These are phyloP conservation scores for Populus alba DNA, from an alignment of 345 rosid genomes.

Conservation along the genomic window DNA sequence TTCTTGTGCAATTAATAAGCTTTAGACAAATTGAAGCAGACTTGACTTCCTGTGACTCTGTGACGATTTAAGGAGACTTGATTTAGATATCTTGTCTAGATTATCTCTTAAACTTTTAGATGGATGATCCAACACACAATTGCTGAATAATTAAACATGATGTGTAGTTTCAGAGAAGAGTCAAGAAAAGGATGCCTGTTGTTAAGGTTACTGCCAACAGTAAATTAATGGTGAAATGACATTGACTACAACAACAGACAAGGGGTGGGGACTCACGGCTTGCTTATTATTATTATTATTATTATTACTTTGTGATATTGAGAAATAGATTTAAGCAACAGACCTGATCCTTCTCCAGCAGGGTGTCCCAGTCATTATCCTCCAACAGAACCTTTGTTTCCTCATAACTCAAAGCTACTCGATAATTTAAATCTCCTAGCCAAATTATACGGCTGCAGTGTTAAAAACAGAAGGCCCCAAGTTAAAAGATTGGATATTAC, in stretches of 20 bases:
- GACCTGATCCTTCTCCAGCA: conserved; percentile 93
- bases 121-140: neutral
- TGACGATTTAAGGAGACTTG: too few species aligned
- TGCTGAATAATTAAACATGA: neutral
- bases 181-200: neutral
- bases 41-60: neutral
- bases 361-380: conserved; percentile 72
- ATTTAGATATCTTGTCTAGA: neutral
- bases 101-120: neutral
- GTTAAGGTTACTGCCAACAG: neutral
- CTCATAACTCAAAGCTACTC: conserved; percentile 77
- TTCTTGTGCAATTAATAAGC: neutral
- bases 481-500: neutral
- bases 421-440: conserved; percentile 92
- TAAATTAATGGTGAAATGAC: neutral
- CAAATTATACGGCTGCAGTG: conserved; percentile 72
- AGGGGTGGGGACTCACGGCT: neutral
- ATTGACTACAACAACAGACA: neutral
- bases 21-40: neutral
- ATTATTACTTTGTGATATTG: too few species aligned
- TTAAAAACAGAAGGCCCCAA: neutral
- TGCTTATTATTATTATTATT: neutral
- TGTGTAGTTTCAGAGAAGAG: neutral
- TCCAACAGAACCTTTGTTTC: conserved; percentile 65
- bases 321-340: neutral